Evolutionary conservation across 148 eudicot species (phyloP).

Genomic region (Fagopyrum tataricum): DNA sequence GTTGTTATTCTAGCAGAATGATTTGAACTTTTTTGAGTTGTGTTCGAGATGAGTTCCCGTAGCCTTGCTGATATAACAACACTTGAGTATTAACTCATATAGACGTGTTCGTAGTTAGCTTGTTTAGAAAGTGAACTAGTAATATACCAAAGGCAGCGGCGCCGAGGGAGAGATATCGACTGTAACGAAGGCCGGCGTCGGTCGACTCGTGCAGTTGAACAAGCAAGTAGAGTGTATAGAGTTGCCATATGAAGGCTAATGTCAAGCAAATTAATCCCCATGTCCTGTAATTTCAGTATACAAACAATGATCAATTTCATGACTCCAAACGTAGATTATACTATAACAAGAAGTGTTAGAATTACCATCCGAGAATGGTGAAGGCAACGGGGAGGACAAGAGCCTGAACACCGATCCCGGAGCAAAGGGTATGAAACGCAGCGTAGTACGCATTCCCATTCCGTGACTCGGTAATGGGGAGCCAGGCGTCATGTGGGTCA

Average conservation of each 20-base stretch:
- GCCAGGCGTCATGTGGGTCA: constrained; percentile 94
- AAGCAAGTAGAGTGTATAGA: constrained; percentile 75
- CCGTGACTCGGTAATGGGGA: constrained; percentile 70
- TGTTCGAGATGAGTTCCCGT: too few relatives aligned
- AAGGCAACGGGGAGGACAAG: constrained; percentile 77
- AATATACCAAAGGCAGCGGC: constrained; percentile 55
- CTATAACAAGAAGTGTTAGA: background rate
- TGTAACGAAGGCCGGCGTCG: constrained; percentile 64
- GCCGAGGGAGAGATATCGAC: constrained; percentile 64
- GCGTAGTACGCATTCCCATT: constrained; percentile 71
- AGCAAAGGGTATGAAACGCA: constrained; percentile 63
- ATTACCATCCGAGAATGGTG: constrained; percentile 81
- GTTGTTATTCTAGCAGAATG: too few relatives aligned
- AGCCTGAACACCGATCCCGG: constrained; percentile 74
- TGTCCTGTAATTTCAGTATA: constrained; percentile 38
- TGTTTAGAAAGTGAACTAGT: background rate
- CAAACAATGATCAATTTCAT: background rate
- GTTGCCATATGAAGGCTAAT: constrained; percentile 75
- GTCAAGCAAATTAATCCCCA: constrained; percentile 75
- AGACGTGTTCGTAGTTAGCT: too few relatives aligned
- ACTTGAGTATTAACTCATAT: too few relatives aligned
- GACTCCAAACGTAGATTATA: background rate
- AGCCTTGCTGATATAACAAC: too few relatives aligned
- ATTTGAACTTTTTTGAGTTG: too few relatives aligned
- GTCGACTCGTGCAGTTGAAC: constrained; percentile 86